Percentiles rank a stretch among this genome's conserved stretches.
phyloP scores from a whole-genome alignment of 441 rosid species.

The Corymbia calophylla region DNA sequence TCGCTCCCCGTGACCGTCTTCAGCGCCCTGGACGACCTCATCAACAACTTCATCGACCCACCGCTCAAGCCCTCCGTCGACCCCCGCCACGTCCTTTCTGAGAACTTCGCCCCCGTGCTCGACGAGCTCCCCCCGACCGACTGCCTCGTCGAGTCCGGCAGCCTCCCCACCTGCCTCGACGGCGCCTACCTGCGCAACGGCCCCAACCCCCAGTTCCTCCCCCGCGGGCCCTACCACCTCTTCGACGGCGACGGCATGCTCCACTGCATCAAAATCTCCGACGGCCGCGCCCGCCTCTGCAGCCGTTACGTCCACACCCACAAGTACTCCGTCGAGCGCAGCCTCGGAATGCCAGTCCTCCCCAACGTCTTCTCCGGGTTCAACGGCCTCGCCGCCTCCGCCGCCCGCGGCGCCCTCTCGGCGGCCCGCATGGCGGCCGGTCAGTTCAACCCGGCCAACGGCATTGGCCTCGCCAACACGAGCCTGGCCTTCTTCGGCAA shows the following conservation, averaged over 20 bases:
- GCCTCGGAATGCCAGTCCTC: slow-evolving; percentile 50
- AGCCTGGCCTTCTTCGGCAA: slow-evolving; percentile 55
- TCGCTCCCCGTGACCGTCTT: background rate
- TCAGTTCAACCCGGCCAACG: slow-evolving; percentile 55
- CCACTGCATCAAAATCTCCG: slow-evolving; percentile 36
- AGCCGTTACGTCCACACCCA: slow-evolving; percentile 80
- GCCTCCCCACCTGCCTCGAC: slow-evolving; percentile 2
- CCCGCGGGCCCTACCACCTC: slow-evolving; percentile 15
- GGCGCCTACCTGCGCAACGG: slow-evolving; percentile 23
- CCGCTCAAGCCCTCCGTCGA: slow-evolving; percentile 15
- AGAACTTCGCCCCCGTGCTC: slow-evolving; percentile 12
- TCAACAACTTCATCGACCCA: slow-evolving; percentile 6
- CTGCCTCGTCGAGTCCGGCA: slow-evolving; percentile 8
- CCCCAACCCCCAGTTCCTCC: slow-evolving; percentile 18
- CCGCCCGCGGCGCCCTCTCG: slow-evolving; percentile 50
- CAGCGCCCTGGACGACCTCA: background rate
- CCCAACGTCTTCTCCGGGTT: slow-evolving; percentile 75
- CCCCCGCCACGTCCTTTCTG: slow-evolving; percentile 5
- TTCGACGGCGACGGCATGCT: slow-evolving; percentile 30
- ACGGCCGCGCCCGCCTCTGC: slow-evolving; percentile 54
- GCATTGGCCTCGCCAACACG: slow-evolving; percentile 77
- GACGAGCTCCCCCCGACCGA: slow-evolving; percentile 6
- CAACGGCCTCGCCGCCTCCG: slow-evolving; percentile 55
- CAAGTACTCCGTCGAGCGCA: slow-evolving; percentile 47
- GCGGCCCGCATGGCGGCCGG: slow-evolving; percentile 52